phyloP scores from a whole-genome alignment of 805 yeast genomes.

The Pichia nanzhaoensis region DNA sequence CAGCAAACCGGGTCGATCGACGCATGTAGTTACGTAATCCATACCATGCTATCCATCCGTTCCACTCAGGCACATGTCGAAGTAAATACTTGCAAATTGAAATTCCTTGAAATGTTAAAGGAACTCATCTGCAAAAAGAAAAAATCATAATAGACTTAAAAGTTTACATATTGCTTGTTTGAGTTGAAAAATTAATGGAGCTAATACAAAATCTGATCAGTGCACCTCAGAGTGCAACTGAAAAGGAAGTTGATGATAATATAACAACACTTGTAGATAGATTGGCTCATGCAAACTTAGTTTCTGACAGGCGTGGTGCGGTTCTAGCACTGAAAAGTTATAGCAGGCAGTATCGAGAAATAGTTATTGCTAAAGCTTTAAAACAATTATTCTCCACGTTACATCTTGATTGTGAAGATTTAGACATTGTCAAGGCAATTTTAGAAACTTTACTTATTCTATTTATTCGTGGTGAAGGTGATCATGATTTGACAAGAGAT shows the following conservation, averaged over 20 bases:
- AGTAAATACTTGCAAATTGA: no score
- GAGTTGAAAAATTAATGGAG: slow-evolving; percentile 21
- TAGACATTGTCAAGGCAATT: slow-evolving; percentile 65
- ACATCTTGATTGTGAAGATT: slow-evolving; percentile 57
- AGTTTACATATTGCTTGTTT: neutral
- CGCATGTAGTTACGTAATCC: no score
- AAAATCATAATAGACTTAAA: no score
- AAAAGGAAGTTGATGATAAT: slow-evolving; percentile 58
- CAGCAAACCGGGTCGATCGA: no score
- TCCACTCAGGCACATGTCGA: no score
- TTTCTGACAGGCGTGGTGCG: slow-evolving; percentile 87
- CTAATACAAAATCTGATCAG: slow-evolving; percentile 30
- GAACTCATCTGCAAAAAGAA: no score
- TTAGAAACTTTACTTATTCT: slow-evolving; percentile 80
- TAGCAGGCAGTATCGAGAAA: slow-evolving; percentile 81
- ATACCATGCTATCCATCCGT: no score
- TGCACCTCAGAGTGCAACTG: slow-evolving; percentile 27
- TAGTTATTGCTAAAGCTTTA: slow-evolving; percentile 82
- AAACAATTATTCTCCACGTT: slow-evolving; percentile 65
- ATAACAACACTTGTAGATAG: slow-evolving; percentile 87
- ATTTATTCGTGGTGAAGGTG: slow-evolving; percentile 58
- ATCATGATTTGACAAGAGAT: slow-evolving; percentile 55
- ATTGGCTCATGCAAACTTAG: slow-evolving; percentile 68
- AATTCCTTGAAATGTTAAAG: no score
- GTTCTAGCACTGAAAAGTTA: slow-evolving; percentile 83